A percentile compares a stretch with the other conserved stretches of the same genome.
Evolutionary conservation across 2,329 filamentous ascomycete genomes (phyloP).

Genomic region (Emergomyces orientalis): DNA sequence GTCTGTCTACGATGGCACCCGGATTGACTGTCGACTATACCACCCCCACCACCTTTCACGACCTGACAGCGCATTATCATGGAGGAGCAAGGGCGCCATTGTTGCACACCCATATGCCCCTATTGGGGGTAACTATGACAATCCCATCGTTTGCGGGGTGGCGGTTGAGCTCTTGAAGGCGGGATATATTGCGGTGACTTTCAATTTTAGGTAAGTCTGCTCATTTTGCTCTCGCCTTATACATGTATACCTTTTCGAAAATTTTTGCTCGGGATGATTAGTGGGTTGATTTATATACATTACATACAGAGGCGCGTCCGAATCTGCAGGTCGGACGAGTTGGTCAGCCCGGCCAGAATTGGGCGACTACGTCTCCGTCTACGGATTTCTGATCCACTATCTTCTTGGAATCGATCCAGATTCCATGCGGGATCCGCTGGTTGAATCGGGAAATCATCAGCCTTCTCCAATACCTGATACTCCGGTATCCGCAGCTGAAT

Average conservation of each 20-base stretch:
- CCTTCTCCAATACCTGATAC: background rate
- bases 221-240: background rate
- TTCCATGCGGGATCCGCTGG: background rate
- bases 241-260: background rate
- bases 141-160: conserved; percentile 62
- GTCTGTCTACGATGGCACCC: conserved; percentile 67
- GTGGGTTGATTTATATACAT: conserved; percentile 9
- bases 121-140: conserved; percentile 76
- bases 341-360: conserved; percentile 79
- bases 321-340: conserved; percentile 67
- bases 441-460: background rate
- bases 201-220: conserved; percentile 69
- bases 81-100: conserved; percentile 47
- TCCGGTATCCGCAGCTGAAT: background rate
- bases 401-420: conserved; percentile 47
- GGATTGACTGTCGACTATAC: conserved; percentile 75
- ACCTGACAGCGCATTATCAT: conserved; percentile 15
- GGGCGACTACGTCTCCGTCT: conserved; percentile 71
- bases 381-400: conserved; percentile 72
- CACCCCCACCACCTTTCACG: conserved; percentile 44
- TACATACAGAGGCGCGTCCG: conserved; percentile 58
- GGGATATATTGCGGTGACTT: conserved; percentile 72
- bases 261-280: conserved; percentile 5
- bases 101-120: conserved; percentile 88
- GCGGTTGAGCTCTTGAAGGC: conserved; percentile 55